phyloP scores from a whole-genome alignment of 2,329 filamentous ascomycete genomes.

The Bipolaris oryzae region DNA sequence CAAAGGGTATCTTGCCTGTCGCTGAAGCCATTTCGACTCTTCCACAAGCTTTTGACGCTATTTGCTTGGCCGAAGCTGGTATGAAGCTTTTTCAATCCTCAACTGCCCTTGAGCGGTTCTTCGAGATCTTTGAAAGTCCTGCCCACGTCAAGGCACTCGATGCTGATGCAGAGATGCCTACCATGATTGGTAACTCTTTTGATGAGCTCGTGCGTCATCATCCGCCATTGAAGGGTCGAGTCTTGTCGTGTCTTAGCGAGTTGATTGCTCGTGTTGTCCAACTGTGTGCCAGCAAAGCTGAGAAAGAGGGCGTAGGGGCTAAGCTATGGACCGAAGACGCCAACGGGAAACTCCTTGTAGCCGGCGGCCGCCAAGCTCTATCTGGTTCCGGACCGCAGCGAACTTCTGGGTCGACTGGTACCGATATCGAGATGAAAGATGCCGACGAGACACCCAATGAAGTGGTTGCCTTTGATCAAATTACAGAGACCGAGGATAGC shows the following conservation, averaged over 20 bases:
- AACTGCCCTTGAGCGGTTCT: constrained; percentile 80
- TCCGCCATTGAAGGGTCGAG: constrained; percentile 77
- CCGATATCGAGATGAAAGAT: constrained; percentile 70
- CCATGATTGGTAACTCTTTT: constrained; percentile 79
- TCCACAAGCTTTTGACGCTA: constrained; percentile 87
- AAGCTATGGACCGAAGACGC: constrained; percentile 72
- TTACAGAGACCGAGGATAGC: constrained; percentile 58
- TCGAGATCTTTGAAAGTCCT: constrained; percentile 96
- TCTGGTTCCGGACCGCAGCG: constrained; percentile 51
- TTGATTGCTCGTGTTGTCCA: constrained; percentile 85
- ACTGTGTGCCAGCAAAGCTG: constrained; percentile 73
- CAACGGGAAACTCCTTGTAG: constrained; percentile 64
- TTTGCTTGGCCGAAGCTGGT: constrained; percentile 86
- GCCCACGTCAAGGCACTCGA: constrained; percentile 86
- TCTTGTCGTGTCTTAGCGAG: constrained; percentile 83
- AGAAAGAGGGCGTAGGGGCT: constrained; percentile 72
- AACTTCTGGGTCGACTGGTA: constrained; percentile 16
- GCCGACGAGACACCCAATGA: constrained; percentile 23
- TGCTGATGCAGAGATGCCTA: constrained; percentile 72
- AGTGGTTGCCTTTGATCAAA: constrained; percentile 44
- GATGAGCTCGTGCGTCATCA: constrained; percentile 96
- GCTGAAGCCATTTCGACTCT: constrained; percentile 86
- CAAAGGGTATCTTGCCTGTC: constrained; percentile 81
- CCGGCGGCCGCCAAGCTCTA: constrained; percentile 59
- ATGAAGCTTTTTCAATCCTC: constrained; percentile 87